Conservation (phyloP, 257 asterid genomes). For the Linderniella brevidens region DNA sequence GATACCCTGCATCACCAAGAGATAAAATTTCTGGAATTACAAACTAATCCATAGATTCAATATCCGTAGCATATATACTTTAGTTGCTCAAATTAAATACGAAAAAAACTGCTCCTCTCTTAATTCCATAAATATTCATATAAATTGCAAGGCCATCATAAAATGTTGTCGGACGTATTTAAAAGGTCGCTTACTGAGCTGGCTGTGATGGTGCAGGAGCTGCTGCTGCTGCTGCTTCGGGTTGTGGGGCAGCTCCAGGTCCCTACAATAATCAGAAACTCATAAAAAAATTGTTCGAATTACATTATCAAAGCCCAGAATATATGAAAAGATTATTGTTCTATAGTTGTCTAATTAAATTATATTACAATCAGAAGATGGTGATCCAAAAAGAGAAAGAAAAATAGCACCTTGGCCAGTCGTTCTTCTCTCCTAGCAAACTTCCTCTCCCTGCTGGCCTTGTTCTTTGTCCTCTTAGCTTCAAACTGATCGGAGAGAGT, state of each 20-base stretch:
- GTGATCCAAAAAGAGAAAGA: too few species aligned
- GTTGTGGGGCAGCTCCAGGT: conserved; percentile 39
- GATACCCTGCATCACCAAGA: conserved; percentile 29
- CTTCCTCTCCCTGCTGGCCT: conserved; percentile 93
- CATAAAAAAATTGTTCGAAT: too few species aligned
- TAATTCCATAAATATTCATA: too few species aligned
- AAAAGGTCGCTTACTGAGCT: conserved; percentile 36
- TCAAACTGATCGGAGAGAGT: conserved; percentile 82
- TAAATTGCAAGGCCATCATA: background rate
- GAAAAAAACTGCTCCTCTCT: too few species aligned
- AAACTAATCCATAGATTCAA: too few species aligned
- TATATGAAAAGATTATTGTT: too few species aligned
- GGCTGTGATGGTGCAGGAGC: conserved; percentile 33
- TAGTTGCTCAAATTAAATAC: too few species aligned
- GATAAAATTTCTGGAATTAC: background rate
- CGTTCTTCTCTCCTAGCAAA: conserved; percentile 82
- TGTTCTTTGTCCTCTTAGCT: conserved; percentile 93
- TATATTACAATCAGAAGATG: too few species aligned
- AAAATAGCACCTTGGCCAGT: conserved; percentile 46
- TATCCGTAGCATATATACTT: too few species aligned
- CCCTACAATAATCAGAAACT: conserved; percentile 25
- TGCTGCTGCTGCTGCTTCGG: conserved; percentile 27
- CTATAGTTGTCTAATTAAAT: too few species aligned
- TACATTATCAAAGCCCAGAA: too few species aligned
- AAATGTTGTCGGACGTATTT: background rate